These are phyloP conservation scores for Tetrastigma voinierianum DNA, from an alignment of 164 flowering plant genomes.

Conservation along the genomic window DNA sequence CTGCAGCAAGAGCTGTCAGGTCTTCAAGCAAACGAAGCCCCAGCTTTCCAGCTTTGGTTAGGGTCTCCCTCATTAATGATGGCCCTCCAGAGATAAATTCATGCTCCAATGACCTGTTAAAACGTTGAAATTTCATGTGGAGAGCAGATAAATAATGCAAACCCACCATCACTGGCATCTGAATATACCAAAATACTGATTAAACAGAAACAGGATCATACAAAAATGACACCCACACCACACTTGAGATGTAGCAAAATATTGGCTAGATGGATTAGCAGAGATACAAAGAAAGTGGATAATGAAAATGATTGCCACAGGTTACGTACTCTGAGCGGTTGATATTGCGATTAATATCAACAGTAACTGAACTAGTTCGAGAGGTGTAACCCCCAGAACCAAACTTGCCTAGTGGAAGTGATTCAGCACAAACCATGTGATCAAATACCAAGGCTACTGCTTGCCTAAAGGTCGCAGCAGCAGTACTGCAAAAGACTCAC, in stretches of 20 bases:
- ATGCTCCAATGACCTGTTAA: constrained; percentile 61
- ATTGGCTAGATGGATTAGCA: neutral
- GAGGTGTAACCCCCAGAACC: constrained; percentile 60
- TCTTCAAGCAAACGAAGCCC: constrained; percentile 94
- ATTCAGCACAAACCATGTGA: constrained; percentile 72
- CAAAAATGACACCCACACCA: neutral
- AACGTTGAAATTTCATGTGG: neutral
- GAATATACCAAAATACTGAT: neutral
- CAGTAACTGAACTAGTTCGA: constrained; percentile 70
- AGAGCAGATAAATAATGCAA: neutral
- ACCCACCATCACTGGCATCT: neutral
- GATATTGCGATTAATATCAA: constrained; percentile 78
- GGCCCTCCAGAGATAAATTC: constrained; percentile 48
- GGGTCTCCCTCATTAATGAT: constrained; percentile 50
- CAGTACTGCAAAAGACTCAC: constrained; percentile 61
- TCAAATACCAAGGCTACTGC: constrained; percentile 96
- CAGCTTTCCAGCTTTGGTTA: constrained; percentile 68
- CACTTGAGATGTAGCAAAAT: neutral
- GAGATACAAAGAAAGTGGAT: constrained; percentile 7
- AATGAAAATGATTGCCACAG: neutral
- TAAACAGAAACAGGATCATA: neutral
- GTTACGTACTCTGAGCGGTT: constrained; percentile 68
- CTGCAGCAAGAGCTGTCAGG: constrained; percentile 99
- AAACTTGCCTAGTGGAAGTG: constrained; percentile 74
- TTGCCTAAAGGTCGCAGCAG: constrained; percentile 99